A percentile compares a stretch with the other conserved stretches of the same genome.
Evolutionary conservation across 2,329 filamentous ascomycete species (phyloP).

Genomic region (Torrubiella hemipterigena): DNA sequence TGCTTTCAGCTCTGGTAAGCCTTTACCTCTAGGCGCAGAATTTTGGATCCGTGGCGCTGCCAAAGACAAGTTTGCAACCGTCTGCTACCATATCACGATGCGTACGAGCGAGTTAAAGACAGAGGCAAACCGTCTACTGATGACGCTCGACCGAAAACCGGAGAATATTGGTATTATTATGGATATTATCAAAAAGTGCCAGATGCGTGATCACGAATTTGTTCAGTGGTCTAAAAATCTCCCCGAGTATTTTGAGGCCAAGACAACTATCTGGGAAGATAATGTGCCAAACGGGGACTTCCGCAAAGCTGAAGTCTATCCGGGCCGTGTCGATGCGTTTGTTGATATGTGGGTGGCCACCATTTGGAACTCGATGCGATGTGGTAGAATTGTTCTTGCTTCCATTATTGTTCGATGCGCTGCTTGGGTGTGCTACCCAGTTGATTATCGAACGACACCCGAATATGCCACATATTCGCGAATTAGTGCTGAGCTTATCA

Average conservation of each 20-base stretch:
- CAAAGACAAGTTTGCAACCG: constrained; percentile 33
- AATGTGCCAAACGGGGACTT: constrained; percentile 40
- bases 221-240: constrained; percentile 37
- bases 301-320: constrained; percentile 41
- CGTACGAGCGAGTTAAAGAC: constrained; percentile 42
- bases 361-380: constrained; percentile 43
- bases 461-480: constrained; percentile 45
- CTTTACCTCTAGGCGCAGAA: constrained; percentile 40
- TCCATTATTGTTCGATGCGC: constrained; percentile 45
- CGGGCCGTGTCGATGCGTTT: constrained; percentile 48
- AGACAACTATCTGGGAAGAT: constrained; percentile 45
- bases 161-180: constrained; percentile 39
- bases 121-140: constrained; percentile 38
- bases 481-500: constrained; percentile 38
- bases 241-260: constrained; percentile 36
- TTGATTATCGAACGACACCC: constrained; percentile 50
- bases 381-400: constrained; percentile 40
- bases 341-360: constrained; percentile 46
- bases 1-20: constrained; percentile 38
- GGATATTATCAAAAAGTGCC: constrained; percentile 37
- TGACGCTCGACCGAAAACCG: constrained; percentile 29
- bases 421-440: constrained; percentile 47
- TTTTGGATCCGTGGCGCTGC: constrained; percentile 48
- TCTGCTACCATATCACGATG: constrained; percentile 40
- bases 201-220: constrained; percentile 39